These are phyloP conservation scores for Eucalyptus regnans DNA, from an alignment of 345 rosid genomes.

Conservation along the genomic window DNA sequence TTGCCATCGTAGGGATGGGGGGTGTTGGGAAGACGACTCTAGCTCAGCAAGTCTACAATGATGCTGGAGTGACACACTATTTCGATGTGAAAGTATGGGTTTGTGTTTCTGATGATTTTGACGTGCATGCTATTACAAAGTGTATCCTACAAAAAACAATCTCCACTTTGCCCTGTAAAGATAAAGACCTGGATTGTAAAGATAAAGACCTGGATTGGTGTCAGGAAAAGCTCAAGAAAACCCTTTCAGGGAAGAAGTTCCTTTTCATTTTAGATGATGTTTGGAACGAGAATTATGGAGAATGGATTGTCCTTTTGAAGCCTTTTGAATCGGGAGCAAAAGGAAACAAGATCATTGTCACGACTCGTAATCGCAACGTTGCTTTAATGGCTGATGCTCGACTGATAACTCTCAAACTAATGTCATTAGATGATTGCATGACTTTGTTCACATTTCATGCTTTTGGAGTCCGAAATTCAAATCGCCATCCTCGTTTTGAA, in stretches of 20 bases:
- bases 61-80: accelerated
- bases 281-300: not conserved
- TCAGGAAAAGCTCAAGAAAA: not conserved
- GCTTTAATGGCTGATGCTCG: accelerated
- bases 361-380: accelerated
- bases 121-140: not conserved
- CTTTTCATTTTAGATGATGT: not conserved
- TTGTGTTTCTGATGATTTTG: not conserved
- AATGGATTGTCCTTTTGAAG: not conserved
- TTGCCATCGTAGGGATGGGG: not conserved
- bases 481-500: too few relatives aligned
- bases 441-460: not conserved
- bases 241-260: not conserved
- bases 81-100: not conserved
- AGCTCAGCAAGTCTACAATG: not conserved
- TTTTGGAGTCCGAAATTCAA: too few relatives aligned
- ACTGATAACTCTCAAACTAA: not conserved
- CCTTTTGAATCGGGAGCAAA: not conserved
- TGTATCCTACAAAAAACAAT: accelerated
- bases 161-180: accelerated
- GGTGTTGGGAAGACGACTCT: not conserved
- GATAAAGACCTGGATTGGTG: not conserved
- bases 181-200: accelerated
- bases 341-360: not conserved
- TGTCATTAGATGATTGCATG: not conserved